These are phyloP conservation scores for Aspergillus candidus DNA, from an alignment of 2,329 filamentous ascomycete species.

Conservation along the genomic window DNA sequence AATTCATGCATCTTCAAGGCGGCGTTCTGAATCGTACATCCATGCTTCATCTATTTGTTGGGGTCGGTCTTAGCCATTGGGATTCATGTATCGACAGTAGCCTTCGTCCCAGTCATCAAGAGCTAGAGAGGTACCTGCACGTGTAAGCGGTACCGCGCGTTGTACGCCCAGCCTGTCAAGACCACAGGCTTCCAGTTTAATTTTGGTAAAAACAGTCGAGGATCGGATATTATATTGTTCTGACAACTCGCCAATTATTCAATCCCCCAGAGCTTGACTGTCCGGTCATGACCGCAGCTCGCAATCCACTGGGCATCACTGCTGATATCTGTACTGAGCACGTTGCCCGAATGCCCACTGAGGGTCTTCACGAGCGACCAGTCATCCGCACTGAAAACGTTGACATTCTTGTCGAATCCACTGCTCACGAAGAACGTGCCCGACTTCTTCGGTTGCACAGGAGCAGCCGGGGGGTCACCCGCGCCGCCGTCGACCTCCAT, in stretches of 20 bases:
- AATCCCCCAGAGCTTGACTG: constrained; percentile 91
- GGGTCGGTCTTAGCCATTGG: too few relatives aligned
- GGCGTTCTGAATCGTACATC: neutral
- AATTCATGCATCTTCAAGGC: neutral
- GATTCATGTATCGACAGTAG: too few relatives aligned
- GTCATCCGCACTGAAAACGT: constrained; percentile 93
- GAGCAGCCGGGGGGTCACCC: constrained; percentile 16
- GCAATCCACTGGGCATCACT: constrained; percentile 85
- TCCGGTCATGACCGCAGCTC: constrained; percentile 88
- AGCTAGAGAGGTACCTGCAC: too few relatives aligned
- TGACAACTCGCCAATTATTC: constrained; percentile 57
- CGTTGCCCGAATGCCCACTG: constrained; percentile 84
- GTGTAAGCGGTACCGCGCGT: too few relatives aligned
- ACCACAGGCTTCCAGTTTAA: neutral
- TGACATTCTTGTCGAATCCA: constrained; percentile 92
- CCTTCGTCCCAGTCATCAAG: too few relatives aligned
- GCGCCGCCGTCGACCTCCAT: constrained; percentile 28
- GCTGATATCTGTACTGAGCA: constrained; percentile 84
- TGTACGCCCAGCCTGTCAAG: too few relatives aligned
- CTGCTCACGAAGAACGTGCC: constrained; percentile 86
- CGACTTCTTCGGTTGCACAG: constrained; percentile 68
- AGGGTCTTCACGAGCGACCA: constrained; percentile 86
- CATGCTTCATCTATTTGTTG: too few relatives aligned
- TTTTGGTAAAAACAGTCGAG: neutral
- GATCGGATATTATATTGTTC: neutral